Conservation (phyloP, 148 eudicot genomes). For the Vaccinium corymbosum region DNA sequence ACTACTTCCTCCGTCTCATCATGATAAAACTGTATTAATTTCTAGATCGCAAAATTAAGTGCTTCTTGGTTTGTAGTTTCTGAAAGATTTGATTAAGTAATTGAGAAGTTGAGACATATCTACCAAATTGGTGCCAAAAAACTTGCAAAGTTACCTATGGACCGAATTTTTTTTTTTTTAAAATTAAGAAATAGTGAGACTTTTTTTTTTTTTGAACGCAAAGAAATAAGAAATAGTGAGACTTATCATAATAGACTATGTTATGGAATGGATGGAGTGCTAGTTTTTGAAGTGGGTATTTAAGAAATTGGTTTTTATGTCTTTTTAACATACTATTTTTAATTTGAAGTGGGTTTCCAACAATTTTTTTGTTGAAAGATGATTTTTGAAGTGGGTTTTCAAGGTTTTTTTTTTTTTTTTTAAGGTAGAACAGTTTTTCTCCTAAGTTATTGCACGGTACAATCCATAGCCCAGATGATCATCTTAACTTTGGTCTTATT, state of each 20-base stretch:
- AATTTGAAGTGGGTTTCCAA: not conserved
- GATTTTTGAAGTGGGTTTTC: not conserved
- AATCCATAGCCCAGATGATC: no score
- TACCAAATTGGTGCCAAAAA: no score
- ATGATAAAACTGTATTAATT: no score
- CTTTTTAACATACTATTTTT: not conserved
- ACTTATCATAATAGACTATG: no score
- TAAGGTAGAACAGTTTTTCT: not conserved
- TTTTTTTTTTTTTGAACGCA: not conserved
- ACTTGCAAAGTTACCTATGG: no score
- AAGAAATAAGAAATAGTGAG: no score
- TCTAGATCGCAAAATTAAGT: not conserved
- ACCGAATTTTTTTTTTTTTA: no score
- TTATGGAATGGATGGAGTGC: not conserved
- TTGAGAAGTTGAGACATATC: no score
- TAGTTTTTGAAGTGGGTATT: not conserved
- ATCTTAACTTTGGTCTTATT: not conserved
- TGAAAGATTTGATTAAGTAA: no score
- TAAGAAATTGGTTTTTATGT: not conserved
- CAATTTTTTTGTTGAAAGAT: not conserved
- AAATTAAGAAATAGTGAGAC: no score
- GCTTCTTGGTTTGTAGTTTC: no score
- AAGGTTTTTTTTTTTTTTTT: not conserved
- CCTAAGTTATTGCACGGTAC: not conserved
- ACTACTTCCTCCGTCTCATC: no score